phyloP scores from a whole-genome alignment of 2,329 filamentous ascomycete species.

The Shiraia sp. region DNA sequence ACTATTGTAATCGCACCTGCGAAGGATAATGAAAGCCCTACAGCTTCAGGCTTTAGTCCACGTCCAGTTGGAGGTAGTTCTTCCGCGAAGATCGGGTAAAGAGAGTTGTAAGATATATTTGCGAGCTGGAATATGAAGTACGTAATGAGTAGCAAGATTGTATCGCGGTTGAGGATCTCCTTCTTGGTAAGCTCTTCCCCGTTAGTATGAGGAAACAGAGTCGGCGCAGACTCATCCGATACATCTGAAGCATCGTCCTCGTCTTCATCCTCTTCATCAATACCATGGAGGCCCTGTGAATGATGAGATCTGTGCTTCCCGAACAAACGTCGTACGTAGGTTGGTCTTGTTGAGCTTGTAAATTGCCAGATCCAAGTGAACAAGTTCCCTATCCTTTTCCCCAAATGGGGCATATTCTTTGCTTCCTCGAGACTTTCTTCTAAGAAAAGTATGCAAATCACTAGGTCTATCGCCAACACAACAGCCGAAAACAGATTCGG shows the following conservation, averaged over 20 bases:
- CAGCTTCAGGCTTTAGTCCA: conserved; percentile 73
- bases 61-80: conserved; percentile 76
- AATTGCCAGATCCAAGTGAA: conserved; percentile 75
- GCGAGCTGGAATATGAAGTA: conserved; percentile 93
- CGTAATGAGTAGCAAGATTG: conserved; percentile 76
- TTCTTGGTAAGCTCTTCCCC: conserved; percentile 54
- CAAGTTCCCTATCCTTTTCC: conserved; percentile 60
- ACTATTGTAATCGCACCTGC: conserved; percentile 83
- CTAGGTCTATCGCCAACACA: conserved; percentile 72
- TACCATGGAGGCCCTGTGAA: conserved; percentile 40
- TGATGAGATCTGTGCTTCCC: conserved; percentile 28
- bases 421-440: conserved; percentile 81
- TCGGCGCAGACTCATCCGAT: conserved; percentile 34
- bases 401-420: conserved; percentile 62
- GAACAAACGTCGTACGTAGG: conserved; percentile 56
- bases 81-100: conserved; percentile 92
- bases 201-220: conserved; percentile 49
- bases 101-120: conserved; percentile 92
- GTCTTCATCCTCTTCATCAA: conserved; percentile 47
- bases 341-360: conserved; percentile 60
- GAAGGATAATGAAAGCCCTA: conserved; percentile 82
- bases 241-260: conserved; percentile 50
- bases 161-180: conserved; percentile 76
- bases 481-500: conserved; percentile 80
- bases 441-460: conserved; percentile 77